These are phyloP conservation scores for Paramecium primaurelia DNA, from an alignment of 73 alveolate genomes.

Conservation along the genomic window DNA sequence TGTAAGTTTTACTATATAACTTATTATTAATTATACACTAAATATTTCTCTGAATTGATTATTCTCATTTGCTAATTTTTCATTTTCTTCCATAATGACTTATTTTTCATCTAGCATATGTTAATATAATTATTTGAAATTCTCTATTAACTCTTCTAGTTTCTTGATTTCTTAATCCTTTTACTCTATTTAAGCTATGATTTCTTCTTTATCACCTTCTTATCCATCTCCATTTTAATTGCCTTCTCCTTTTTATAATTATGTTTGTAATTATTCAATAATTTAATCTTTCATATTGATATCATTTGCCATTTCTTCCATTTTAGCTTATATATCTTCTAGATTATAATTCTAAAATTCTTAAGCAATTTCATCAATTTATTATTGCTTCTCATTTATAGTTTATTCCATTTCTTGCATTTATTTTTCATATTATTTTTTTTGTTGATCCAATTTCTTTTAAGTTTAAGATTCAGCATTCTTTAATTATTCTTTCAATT, in stretches of 20 bases:
- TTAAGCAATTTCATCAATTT: conserved; percentile 42
- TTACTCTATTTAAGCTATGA: not conserved
- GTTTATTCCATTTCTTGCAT: not conserved
- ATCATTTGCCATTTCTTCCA: conserved; percentile 44
- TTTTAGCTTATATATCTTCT: conserved; percentile 36
- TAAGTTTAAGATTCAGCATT: not conserved
- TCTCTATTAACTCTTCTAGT: conserved; percentile 22
- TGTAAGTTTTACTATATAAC: conserved; percentile 5
- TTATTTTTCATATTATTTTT: conserved; percentile 10
- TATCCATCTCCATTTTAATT: not conserved
- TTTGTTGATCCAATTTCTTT: conserved; percentile 33
- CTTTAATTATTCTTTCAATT: not conserved
- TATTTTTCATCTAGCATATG: conserved; percentile 43
- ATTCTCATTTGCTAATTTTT: conserved; percentile 33
- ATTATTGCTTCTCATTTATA: not conserved
- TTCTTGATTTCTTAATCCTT: conserved; percentile 37
- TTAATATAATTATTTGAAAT: conserved; percentile 14
- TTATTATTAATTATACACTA: not conserved
- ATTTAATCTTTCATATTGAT: conserved; percentile 27
- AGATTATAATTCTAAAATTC: conserved; percentile 27
- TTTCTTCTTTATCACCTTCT: not conserved
- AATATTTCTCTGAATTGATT: conserved; percentile 42
- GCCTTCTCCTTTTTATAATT: not conserved
- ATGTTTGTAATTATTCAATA: not conserved
- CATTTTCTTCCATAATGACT: conserved; percentile 45